Evolutionary conservation across 139 green algal genomes (phyloP).

Genomic region (Chlorella sorokiniana): DNA sequence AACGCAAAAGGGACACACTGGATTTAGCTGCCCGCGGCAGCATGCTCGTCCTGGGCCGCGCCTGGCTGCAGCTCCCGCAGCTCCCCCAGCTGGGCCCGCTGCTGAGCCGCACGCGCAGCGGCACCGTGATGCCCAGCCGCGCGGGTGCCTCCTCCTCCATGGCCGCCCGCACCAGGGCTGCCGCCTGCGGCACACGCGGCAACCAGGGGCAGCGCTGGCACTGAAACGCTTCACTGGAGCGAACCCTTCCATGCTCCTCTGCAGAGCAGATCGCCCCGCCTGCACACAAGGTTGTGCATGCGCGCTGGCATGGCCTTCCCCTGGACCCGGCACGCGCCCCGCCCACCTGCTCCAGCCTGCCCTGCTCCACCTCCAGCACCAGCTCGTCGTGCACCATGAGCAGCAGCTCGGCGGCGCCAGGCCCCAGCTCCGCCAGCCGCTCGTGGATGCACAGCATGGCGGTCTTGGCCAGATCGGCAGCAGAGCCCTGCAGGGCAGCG

Average conservation of each 20-base stretch:
- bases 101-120: not conserved
- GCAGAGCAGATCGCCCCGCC: too few species aligned
- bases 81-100: not conserved
- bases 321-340: not conserved
- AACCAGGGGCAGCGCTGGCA: not conserved
- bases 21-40: too few species aligned
- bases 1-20: too few species aligned
- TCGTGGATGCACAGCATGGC: not conserved
- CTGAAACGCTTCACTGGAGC: too few species aligned
- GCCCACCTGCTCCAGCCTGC: not conserved
- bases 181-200: not conserved
- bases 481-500: too few species aligned
- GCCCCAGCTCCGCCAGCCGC: not conserved
- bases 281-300: not conserved
- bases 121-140: not conserved
- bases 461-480: not conserved
- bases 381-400: not conserved
- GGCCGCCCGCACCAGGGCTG: not conserved
- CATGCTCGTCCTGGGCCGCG: too few species aligned
- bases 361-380: not conserved
- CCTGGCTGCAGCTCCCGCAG: not conserved
- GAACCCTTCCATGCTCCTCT: too few species aligned
- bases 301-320: not conserved
- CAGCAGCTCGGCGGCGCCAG: not conserved
- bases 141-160: not conserved